Conservation (phyloP, 257 asterid genomes). For the Primulina huaijiensis region DNA sequence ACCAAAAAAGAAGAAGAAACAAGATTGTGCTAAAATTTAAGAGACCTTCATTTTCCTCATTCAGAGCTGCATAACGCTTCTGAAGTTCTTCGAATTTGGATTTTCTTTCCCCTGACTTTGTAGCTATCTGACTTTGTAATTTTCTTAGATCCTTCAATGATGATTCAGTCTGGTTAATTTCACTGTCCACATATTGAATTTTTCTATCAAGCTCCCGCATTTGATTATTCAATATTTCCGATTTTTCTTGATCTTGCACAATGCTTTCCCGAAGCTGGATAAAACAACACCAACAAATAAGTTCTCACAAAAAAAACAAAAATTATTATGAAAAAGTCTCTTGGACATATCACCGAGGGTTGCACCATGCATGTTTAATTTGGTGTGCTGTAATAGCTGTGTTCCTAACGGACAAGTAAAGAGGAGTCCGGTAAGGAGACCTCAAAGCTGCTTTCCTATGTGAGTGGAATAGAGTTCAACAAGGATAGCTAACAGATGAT, state of each 20-base stretch:
- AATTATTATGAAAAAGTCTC: slow-evolving; percentile 17
- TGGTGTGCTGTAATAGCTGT: not conserved
- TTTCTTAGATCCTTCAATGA: slow-evolving; percentile 62
- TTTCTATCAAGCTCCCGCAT: slow-evolving; percentile 70
- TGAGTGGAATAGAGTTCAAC: too few species aligned
- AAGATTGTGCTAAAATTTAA: slow-evolving; percentile 3
- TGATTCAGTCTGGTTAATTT: slow-evolving; percentile 66
- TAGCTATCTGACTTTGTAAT: slow-evolving; percentile 59
- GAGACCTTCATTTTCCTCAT: slow-evolving; percentile 79
- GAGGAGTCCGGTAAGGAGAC: too few species aligned
- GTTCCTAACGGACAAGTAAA: not conserved
- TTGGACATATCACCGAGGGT: not conserved
- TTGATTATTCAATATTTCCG: slow-evolving; percentile 61
- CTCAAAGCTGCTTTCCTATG: too few species aligned
- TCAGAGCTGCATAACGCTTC: slow-evolving; percentile 61
- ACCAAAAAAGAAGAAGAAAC: slow-evolving; percentile 13
- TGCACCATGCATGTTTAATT: not conserved
- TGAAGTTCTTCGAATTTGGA: slow-evolving; percentile 67
- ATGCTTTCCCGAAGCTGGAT: slow-evolving; percentile 84
- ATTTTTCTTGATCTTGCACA: slow-evolving; percentile 69
- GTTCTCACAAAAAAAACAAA: slow-evolving; percentile 25
- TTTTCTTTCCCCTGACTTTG: slow-evolving; percentile 85
- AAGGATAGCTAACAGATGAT: too few species aligned
- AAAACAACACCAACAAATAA: slow-evolving; percentile 26
- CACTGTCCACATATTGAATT: slow-evolving; percentile 56